Base-by-base conservation (phyloP, 768 basidiomycete genomes). In the Solioccasus polychromus region DNA sequence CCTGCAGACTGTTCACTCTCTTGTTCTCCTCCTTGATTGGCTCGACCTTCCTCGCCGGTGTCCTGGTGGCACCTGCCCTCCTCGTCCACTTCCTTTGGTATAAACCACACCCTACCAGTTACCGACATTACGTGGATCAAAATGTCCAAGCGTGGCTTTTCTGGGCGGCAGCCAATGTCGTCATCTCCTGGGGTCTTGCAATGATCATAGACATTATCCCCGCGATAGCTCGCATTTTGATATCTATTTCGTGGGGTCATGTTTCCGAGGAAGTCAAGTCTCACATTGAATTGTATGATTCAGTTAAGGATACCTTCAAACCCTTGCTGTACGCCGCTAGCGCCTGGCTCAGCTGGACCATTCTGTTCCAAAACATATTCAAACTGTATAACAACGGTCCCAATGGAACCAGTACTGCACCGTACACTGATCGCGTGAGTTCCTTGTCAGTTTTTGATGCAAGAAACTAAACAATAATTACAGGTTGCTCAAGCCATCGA, bases 101-200 rank as follows among this genome's bases (percentile, higher is more conserved):
- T 57, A 74, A 79, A 35, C 77, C 76, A 0, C 61, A 85, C 44
- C 77, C 74, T 7, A 76, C 76, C 15, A 70, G 72, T 8, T 68
- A 79, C 51, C 76, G 85, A 14, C 72, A 69, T 23, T 85, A 75
- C 50, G 74, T 88, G 50, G 75, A 75, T 43, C 75, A 82, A 50
- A 89, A 84, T 60, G 62, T 85, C 35, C 71, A 84, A 60, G 83
- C 85, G 3, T 91, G 88, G 88, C 70, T 89, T 3, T 87, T 86
- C 64, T 91, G 88, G 86, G 80, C 78, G 7, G 88, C 87, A 5
- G 76, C 83, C 30, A 89, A 91, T 61, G 68, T 89, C 41, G 68
- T 86, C 47, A 74, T 88, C 41, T 88, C 87, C 3, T 91, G 88
- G 88, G 83, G 74, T 50, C 79, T 91, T 26, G 88, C 83, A 17